Evolutionary conservation across 768 basidiomycete species (phyloP), one percentile per base, ranked within the genome.

Genomic region (Coprinellus aureogranulatus): DNA sequence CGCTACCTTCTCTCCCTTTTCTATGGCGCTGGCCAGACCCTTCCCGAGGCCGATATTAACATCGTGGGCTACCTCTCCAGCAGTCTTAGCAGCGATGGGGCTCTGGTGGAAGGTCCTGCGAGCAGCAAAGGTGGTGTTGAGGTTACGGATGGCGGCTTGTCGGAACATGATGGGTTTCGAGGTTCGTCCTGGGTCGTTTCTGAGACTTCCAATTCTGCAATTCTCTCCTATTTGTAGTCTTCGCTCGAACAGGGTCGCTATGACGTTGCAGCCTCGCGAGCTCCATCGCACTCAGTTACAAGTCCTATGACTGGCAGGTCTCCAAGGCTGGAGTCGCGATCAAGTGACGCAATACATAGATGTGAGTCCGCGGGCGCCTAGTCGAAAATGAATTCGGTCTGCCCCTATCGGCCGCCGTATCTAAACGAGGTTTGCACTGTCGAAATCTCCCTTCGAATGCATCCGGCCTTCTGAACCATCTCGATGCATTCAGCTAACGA

Each of bases 11-110:
- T 82, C 76, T 0, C 81, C 80, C 14, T 67, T 75, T 23, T 80
- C 80, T 48, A 83, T 75, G 1, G 79, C 80, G 27, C 71, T 73
- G 12, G 80, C 80, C 14, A 82, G 64, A 2, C 74, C 72, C 59
- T 78, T 69, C 4, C 80, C 78, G 10, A 81, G 65, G 18, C 73
- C 76, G 61, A 73, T 75, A 57, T 78, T 81, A 0, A 80, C 80
- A 56, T 73, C 74, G 26, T 79, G 72, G 41, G 79, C 80, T 22
- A 71, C 70, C 25, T 80, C 79, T 0, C 72, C 63, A 1, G 77
- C 79, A 58, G 78, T 75, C 54, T 79, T 78, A 2, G 58, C 62
- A 10, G 72, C 64, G 25, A 66, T 54, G 5, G 75, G 72, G 11
- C 75, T 72, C 1, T 68, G 58, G 59, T 79, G 77, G 58, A 81